Percentiles rank a stretch among this genome's conserved stretches.
Evolutionary conservation across 306 rosid species (phyloP).

Genomic region (Cicer cuneatum): DNA sequence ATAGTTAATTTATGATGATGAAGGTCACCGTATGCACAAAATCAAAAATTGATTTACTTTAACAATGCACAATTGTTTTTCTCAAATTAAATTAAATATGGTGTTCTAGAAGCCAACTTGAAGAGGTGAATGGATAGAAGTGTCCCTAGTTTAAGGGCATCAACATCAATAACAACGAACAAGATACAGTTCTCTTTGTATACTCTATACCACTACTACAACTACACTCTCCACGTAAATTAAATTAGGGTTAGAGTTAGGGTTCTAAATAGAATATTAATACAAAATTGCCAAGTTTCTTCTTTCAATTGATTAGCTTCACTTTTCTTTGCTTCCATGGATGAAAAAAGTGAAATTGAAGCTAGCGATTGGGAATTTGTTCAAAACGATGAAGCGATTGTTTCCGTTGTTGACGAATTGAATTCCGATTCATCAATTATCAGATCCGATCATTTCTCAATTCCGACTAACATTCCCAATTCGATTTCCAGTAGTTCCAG

Average conservation of each 20-base stretch:
- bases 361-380: constrained; percentile 44
- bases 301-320: background rate
- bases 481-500: constrained; percentile 18
- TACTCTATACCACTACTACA: background rate
- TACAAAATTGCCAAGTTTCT: background rate
- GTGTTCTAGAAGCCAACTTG: background rate
- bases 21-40: too few relatives aligned
- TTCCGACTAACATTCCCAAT: background rate
- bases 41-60: too few relatives aligned
- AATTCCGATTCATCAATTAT: constrained; percentile 13
- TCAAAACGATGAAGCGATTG: constrained; percentile 3
- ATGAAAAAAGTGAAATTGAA: background rate
- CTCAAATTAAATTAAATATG: background rate
- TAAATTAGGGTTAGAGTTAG: background rate
- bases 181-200: background rate
- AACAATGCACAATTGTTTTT: too few relatives aligned
- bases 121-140: constrained; percentile 10
- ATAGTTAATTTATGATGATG: too few relatives aligned
- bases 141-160: constrained; percentile 10
- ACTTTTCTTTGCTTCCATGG: background rate
- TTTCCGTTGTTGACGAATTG: background rate
- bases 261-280: background rate
- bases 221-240: background rate
- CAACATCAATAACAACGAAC: background rate
- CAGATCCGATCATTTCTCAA: constrained; percentile 45